Percentiles rank a stretch among this genome's conserved stretches.
These are phyloP conservation scores for Calocybe indica DNA, from an alignment of 768 basidiomycete genomes.

Conservation along the genomic window DNA sequence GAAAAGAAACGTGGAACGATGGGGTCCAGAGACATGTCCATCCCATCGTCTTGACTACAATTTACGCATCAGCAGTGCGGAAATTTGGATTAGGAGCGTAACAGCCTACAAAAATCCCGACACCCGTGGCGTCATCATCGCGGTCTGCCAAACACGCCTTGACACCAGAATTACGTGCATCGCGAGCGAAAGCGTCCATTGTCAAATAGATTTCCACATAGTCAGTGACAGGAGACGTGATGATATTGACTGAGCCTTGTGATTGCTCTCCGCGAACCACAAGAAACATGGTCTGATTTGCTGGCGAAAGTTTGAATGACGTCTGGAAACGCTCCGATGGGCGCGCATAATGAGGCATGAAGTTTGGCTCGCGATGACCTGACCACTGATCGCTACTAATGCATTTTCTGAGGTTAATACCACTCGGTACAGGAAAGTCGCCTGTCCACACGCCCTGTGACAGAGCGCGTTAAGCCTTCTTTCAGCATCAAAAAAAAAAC, in stretches of 20 bases:
- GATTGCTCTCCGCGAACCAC: slow-evolving; percentile 20
- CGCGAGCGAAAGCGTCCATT: not conserved
- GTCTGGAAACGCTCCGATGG: slow-evolving; percentile 6
- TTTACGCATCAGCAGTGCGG: not conserved
- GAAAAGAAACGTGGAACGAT: slow-evolving; percentile 13
- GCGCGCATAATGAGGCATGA: not conserved
- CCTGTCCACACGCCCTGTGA: slow-evolving; percentile 7
- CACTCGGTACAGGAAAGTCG: slow-evolving; percentile 11
- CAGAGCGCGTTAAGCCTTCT: not conserved
- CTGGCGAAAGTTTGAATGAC: slow-evolving; percentile 13
- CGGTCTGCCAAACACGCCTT: slow-evolving; percentile 25
- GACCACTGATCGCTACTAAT: slow-evolving; percentile 5
- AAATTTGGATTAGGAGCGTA: not conserved
- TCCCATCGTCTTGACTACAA: too few relatives aligned
- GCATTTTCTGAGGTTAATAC: slow-evolving; percentile 8
- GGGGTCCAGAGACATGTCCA: too few relatives aligned
- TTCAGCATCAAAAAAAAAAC: not conserved
- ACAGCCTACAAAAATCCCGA: slow-evolving; percentile 30
- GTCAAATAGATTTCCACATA: too few relatives aligned
- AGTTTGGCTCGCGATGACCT: slow-evolving; percentile 1
- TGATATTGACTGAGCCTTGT: slow-evolving; percentile 19
- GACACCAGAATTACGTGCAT: slow-evolving; percentile 15
- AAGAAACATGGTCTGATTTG: slow-evolving; percentile 21
- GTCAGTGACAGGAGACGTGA: slow-evolving; percentile 9
- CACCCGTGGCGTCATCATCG: slow-evolving; percentile 19